Evolutionary conservation across 2,329 filamentous ascomycete species (phyloP).

Genomic region (Polytolypa hystricis): DNA sequence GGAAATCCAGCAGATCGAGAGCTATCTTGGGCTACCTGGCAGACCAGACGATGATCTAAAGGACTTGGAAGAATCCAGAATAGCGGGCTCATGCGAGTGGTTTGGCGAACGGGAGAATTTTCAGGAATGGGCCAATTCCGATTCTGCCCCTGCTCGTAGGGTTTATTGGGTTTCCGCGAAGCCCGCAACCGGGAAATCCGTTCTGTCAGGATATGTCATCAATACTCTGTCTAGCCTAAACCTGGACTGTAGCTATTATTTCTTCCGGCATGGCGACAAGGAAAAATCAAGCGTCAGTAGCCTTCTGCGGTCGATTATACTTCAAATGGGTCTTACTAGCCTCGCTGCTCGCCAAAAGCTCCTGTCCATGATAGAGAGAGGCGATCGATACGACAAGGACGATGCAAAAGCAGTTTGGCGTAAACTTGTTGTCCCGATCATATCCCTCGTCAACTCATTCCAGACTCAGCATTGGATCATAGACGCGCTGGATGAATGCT

Average conservation of each 20-base stretch:
- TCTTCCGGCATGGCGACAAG: constrained; percentile 17
- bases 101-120: too few relatives aligned
- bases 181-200: constrained; percentile 27
- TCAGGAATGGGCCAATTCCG: constrained; percentile 15
- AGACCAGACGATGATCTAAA: constrained; percentile 15
- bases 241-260: constrained; percentile 20
- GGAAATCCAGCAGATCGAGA: too few relatives aligned
- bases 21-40: constrained; percentile 4
- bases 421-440: constrained; percentile 4
- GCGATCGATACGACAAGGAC: background rate
- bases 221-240: constrained; percentile 15
- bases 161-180: constrained; percentile 24
- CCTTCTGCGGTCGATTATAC: constrained; percentile 18
- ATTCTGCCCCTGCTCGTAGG: constrained; percentile 6
- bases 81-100: constrained; percentile 24
- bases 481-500: constrained; percentile 14
- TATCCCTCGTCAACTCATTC: constrained; percentile 7
- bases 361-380: background rate
- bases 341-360: too few relatives aligned
- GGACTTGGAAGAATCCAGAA: constrained; percentile 16
- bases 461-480: constrained; percentile 12
- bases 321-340: constrained; percentile 20
- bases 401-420: constrained; percentile 8
- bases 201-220: constrained; percentile 24
- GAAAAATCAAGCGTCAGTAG: constrained; percentile 16